Evolutionary conservation across 2,329 filamentous ascomycete genomes (phyloP).

Genomic region (Pseudopyrenochaeta lycopersici): DNA sequence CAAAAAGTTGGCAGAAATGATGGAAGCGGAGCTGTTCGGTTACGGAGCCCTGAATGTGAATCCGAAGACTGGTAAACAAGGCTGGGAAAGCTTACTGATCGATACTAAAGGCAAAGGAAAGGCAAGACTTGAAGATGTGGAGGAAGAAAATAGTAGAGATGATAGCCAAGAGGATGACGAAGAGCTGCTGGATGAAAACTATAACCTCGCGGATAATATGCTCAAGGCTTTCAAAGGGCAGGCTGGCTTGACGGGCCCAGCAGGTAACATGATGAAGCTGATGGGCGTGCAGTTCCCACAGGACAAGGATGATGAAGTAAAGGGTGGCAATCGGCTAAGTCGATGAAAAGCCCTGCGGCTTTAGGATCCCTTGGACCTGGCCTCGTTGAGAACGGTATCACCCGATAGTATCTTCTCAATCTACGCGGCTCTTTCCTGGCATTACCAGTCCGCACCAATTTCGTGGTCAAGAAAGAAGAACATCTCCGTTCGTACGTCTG

Average conservation of each 20-base stretch:
- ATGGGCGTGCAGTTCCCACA: slow-evolving; percentile 85
- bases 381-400: too few species aligned
- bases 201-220: slow-evolving; percentile 88
- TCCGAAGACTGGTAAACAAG: slow-evolving; percentile 21
- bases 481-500: too few species aligned
- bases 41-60: slow-evolving; percentile 69
- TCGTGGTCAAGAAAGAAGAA: too few species aligned
- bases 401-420: too few species aligned
- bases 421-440: too few species aligned
- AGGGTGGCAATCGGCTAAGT: too few species aligned
- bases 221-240: slow-evolving; percentile 94
- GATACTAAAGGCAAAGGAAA: slow-evolving; percentile 29
- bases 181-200: slow-evolving; percentile 74
- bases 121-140: slow-evolving; percentile 32
- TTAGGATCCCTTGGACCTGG: too few species aligned
- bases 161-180: slow-evolving; percentile 60
- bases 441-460: too few species aligned
- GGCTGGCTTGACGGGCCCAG: slow-evolving; percentile 83
- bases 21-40: slow-evolving; percentile 76
- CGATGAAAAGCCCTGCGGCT: too few species aligned
- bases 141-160: slow-evolving; percentile 53
- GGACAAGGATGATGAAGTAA: slow-evolving; percentile 70
- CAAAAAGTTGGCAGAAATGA: slow-evolving; percentile 69
- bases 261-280: slow-evolving; percentile 84
- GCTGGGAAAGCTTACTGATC: slow-evolving; percentile 10